Base-by-base conservation (phyloP, 192 early-diverging fungal genomes). In the Umbelopsis sp. region DNA sequence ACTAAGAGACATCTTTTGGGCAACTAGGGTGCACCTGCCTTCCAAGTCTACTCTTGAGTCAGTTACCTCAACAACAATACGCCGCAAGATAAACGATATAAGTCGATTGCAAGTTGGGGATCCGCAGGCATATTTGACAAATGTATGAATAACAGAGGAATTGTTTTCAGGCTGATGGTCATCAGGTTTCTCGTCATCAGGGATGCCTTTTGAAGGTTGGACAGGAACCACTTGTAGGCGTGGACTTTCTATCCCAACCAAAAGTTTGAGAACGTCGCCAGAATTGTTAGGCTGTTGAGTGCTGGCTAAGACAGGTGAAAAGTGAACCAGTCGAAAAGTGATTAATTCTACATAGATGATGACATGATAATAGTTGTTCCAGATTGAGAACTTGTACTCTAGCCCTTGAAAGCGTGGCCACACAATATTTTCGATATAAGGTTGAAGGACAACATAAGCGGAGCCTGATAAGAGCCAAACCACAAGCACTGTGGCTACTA, bases 381-480 rank as follows among this genome's bases (percentile, higher is more conserved):
- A 62, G 12, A n/a, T n/a, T 11, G 56, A 6, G 31, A 62, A 34
- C 17, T 29, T 20, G 31, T 62, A 62, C 12, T 62, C 29, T 20
- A 36, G 16, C 14, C 34, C 31, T 3, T 34, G 29, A 12, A 62
- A 12, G 26, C 29, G 26, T 7, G 56, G 25, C 56, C 56, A 62
- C 12, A 34, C 56, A 16, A 62, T 6, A 31, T 62, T 34, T 32
- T 62, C 56, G 29, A 29, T 8, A 31, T 62, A 62, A 62, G 56
- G 56, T 16, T 62, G 31, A 62, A 62, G 31, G 26, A 31, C 34
- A 6, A 26, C 31, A 20, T 62, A 62, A 31, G 31, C 56, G 26
- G 56, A 34, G 31, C 56, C 56, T 62, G 56, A 62, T 26, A 62
- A 26, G 14, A 62, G 14, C 56, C 56, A 62, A 10, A 29, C 24